Conservation (phyloP, 106 monocot species). For the Dactylorhiza incarnata region DNA sequence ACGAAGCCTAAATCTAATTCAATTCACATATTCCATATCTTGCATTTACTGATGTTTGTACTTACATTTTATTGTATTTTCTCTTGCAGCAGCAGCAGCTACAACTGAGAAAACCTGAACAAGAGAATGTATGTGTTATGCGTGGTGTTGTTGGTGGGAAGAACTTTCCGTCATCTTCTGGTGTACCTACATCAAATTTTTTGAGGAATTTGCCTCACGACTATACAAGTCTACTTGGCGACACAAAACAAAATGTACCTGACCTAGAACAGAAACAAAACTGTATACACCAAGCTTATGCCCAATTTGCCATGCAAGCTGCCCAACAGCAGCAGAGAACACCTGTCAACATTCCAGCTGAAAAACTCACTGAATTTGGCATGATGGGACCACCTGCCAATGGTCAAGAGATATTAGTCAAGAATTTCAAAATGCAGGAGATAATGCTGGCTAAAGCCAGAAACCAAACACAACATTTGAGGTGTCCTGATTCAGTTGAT, state of each 20-base stretch:
- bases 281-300: constrained; percentile 57
- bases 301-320: constrained; percentile 59
- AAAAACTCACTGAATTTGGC: constrained; percentile 40
- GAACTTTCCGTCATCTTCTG: constrained; percentile 45
- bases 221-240: constrained; percentile 22
- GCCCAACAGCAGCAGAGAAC: constrained; percentile 63
- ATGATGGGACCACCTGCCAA: constrained; percentile 28
- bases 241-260: constrained; percentile 32
- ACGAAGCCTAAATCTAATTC: too few species aligned
- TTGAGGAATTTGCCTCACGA: constrained; percentile 32
- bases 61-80: constrained; percentile 11
- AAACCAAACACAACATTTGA: constrained; percentile 29
- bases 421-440: constrained; percentile 74
- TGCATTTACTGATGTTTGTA: background rate
- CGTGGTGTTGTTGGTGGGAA: constrained; percentile 40
- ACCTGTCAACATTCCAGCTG: constrained; percentile 27
- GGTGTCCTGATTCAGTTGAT: constrained; percentile 34
- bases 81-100: constrained; percentile 30
- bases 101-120: constrained; percentile 52
- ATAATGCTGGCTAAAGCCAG: constrained; percentile 47
- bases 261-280: constrained; percentile 33
- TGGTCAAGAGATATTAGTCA: constrained; percentile 34
- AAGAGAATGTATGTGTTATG: constrained; percentile 31
- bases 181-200: constrained; percentile 22
- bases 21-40: background rate